Evolutionary conservation across 495 filamentous ascomycete genomes (phyloP).

Genomic region (Elasticomyces elasticus): DNA sequence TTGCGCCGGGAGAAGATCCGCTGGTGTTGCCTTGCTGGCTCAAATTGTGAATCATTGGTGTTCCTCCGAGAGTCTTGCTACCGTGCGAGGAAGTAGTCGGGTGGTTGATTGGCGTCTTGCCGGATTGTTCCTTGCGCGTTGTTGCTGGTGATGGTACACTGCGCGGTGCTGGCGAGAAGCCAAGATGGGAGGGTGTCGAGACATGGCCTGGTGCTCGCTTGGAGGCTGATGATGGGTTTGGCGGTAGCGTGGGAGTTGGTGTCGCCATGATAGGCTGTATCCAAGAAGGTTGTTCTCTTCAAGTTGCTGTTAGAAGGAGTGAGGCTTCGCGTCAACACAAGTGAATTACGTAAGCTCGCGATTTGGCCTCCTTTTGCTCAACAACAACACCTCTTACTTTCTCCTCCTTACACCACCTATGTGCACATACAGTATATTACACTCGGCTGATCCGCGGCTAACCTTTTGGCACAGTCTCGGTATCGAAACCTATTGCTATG

Average conservation of each 20-base stretch:
- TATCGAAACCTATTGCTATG: no score
- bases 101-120: constrained; percentile 24
- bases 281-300: background rate
- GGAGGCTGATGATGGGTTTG: constrained; percentile 5
- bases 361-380: no score
- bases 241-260: constrained; percentile 22
- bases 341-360: no score
- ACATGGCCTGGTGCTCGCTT: constrained; percentile 20
- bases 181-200: constrained; percentile 18
- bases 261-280: constrained; percentile 26
- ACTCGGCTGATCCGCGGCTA: no score
- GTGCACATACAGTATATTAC: no score
- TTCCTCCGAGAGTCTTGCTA: constrained; percentile 14
- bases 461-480: no score
- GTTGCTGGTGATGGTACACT: constrained; percentile 27
- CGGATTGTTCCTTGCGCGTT: constrained; percentile 15
- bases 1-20: constrained; percentile 5
- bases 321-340: no score
- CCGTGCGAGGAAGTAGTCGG: constrained; percentile 10
- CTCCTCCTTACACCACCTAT: no score
- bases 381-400: no score
- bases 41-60: constrained; percentile 13
- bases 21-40: constrained; percentile 13
- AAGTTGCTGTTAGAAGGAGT: no score
- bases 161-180: constrained; percentile 32